Base-by-base conservation (phyloP, 2,329 filamentous ascomycete genomes). In the Sporothrix pallida region DNA sequence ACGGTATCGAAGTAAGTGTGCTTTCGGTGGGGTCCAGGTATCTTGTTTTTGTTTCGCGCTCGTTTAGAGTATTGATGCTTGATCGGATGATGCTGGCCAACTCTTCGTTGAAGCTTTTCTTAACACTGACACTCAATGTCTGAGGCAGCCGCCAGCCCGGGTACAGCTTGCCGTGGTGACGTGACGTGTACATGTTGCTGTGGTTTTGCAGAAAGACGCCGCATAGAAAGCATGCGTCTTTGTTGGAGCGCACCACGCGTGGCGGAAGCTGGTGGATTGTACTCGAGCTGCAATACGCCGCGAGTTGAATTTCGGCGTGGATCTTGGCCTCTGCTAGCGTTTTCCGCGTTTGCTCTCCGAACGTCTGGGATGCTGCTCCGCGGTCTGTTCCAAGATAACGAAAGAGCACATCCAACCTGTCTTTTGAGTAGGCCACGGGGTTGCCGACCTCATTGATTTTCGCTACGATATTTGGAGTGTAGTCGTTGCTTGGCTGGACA, bases 251-350 rank as follows among this genome's bases (percentile, higher is more conserved):
- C 9, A 72, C 70, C 9, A 67, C 70, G 4, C 70, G 26, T n/a
- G 70, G 70, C 26, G 46, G 70, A 1, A 46, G 31, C 7, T 23
- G 23, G 2, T 10, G 9, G 1, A 9, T 26, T 4, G 7, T 65
- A 23, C 10, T 56, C 10, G n/a, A 56, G n/a, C 7, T 56, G 52
- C 56, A 52, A 44, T 72, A 67, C 9, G 15, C 31, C 23, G 31
- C 15, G 7, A 72, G 70, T 31, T 72, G 70, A 4, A 72, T 72
- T 31, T 72, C 70, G 70, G 70, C 70, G 60, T 72, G 70, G 23
- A 72, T 72, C 48, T 72, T 72, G 26, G 56, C 58, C 6, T 67
- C 12, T 31, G 13, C n/a, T 13, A 65, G 12, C 5, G 60, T 72
- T 15, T 54, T 72, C 26, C 17, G 26, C 1, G 46, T 12, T 31